Evolutionary conservation across 805 yeast species (phyloP).

Genomic region (Candida coleopterorum): DNA sequence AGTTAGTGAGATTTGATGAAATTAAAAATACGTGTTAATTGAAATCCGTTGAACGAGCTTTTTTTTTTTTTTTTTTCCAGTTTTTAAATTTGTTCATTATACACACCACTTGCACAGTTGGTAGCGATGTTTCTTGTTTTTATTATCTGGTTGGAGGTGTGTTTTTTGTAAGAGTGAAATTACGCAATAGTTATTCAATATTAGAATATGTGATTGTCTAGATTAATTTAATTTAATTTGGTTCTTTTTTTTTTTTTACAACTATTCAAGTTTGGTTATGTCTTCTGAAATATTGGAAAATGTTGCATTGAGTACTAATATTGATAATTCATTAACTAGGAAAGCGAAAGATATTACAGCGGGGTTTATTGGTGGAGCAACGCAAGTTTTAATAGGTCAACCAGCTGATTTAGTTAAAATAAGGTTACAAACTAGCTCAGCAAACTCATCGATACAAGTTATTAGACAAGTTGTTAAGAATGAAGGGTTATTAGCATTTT

Average conservation of each 20-base stretch:
- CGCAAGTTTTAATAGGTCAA: slow-evolving; percentile 44
- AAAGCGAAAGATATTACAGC: slow-evolving; percentile 40
- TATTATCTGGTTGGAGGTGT: too few species aligned
- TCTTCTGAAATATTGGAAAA: background rate
- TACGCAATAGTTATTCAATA: slow-evolving; percentile 1
- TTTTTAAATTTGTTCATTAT: background rate
- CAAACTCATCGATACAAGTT: slow-evolving; percentile 26
- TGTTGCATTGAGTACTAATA: background rate
- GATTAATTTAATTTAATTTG: too few species aligned
- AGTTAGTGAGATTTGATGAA: too few species aligned
- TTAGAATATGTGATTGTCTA: too few species aligned
- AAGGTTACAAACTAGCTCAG: slow-evolving; percentile 35
- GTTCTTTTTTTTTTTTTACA: too few species aligned
- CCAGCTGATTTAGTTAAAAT: slow-evolving; percentile 43
- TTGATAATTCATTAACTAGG: slow-evolving; percentile 33
- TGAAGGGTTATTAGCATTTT: slow-evolving; percentile 41
- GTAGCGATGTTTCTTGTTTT: too few species aligned
- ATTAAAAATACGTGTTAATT: slow-evolving; percentile 1
- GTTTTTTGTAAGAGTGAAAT: background rate
- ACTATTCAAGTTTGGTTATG: too few species aligned
- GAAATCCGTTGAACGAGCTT: background rate
- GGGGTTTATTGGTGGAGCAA: slow-evolving; percentile 44
- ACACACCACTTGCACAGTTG: background rate
- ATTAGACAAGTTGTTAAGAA: slow-evolving; percentile 33
- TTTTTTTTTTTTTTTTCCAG: slow-evolving; percentile 2